These are phyloP conservation scores for Rhynchosporium agropyri DNA, from an alignment of 2,329 filamentous ascomycete genomes.

Conservation along the genomic window DNA sequence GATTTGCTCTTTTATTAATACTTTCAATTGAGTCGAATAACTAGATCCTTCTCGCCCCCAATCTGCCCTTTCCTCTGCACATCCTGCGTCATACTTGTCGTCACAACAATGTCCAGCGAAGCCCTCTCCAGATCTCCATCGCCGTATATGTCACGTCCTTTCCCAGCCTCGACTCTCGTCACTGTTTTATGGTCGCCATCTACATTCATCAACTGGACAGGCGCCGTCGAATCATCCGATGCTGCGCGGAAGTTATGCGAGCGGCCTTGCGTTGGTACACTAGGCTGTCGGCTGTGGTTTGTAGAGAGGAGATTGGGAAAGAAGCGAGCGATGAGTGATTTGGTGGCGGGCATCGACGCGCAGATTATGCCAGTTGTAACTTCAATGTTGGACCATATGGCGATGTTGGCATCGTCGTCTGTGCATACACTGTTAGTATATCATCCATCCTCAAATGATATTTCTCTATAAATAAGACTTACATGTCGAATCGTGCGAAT, in stretches of 20 bases:
- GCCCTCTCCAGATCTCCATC: slow-evolving; percentile 1
- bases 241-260: slow-evolving; percentile 10
- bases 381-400: slow-evolving; percentile 43
- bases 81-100: slow-evolving; percentile 23
- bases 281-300: slow-evolving; percentile 6
- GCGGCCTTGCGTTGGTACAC: neutral
- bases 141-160: neutral
- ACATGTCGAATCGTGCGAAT: slow-evolving; percentile 24
- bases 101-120: slow-evolving; percentile 17
- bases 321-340: slow-evolving; percentile 51
- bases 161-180: slow-evolving; percentile 10
- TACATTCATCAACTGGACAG: slow-evolving; percentile 1
- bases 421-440: neutral
- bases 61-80: slow-evolving; percentile 22
- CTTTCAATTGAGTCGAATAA: slow-evolving; percentile 17
- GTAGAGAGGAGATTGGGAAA: slow-evolving; percentile 26
- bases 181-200: slow-evolving; percentile 12
- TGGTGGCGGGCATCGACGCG: slow-evolving; percentile 65
- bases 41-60: slow-evolving; percentile 25
- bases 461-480: slow-evolving; percentile 4
- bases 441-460: too few relatives aligned
- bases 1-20: neutral
- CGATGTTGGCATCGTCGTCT: slow-evolving; percentile 39
- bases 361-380: slow-evolving; percentile 46
- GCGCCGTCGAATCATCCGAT: neutral